phyloP scores from a whole-genome alignment of 2,329 filamentous ascomycete species.

The Lecanicillium sp. region DNA sequence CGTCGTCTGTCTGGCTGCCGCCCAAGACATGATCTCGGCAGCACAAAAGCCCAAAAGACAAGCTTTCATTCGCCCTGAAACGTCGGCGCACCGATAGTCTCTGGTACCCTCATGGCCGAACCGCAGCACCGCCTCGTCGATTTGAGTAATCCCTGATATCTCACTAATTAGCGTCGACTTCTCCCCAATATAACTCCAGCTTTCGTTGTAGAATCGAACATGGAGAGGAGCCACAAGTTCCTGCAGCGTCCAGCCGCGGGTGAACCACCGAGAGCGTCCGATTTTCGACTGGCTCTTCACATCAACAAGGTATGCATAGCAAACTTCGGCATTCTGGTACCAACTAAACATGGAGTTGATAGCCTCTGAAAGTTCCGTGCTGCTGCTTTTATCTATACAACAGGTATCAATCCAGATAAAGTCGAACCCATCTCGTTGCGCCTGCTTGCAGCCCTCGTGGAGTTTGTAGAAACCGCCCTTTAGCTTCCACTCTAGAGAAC shows the following conservation, averaged over 20 bases:
- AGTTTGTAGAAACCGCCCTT: constrained; percentile 6
- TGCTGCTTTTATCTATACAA: constrained; percentile 9
- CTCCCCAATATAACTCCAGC: no score
- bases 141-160: neutral
- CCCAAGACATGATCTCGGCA: constrained; percentile 9
- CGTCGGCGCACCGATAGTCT: constrained; percentile 4
- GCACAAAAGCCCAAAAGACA: no score
- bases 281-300: neutral
- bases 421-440: neutral
- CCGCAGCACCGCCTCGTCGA: constrained; percentile 11
- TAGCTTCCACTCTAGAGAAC: neutral
- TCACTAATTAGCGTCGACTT: constrained; percentile 16
- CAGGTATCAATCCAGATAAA: constrained; percentile 9
- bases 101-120: constrained; percentile 12
- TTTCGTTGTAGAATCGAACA: constrained; percentile 13
- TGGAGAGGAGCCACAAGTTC: constrained; percentile 2
- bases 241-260: neutral
- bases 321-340: constrained; percentile 7
- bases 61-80: no score
- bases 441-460: neutral
- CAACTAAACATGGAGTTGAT: constrained; percentile 10
- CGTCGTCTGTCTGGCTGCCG: constrained; percentile 11
- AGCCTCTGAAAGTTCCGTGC: constrained; percentile 9
- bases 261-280: constrained; percentile 1
- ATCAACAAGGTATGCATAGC: constrained; percentile 8